Conservation (phyloP, 805 yeast genomes). For the Saccharomycopsis capsularis region DNA sequence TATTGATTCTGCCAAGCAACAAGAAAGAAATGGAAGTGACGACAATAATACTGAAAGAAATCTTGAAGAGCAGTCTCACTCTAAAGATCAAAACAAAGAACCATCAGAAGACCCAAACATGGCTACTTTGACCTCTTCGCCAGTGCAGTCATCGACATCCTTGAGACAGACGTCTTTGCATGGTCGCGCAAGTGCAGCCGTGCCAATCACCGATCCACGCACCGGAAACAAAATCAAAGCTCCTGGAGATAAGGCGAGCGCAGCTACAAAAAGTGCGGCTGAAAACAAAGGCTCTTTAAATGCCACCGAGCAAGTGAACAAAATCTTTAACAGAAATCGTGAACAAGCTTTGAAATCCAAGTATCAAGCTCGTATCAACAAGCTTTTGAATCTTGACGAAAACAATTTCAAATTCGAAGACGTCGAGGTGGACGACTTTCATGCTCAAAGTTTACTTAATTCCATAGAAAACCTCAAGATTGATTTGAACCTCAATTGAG, state of each 20-base stretch:
- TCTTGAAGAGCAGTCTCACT: no score
- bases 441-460: constrained; percentile 19
- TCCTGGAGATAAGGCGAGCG: neutral
- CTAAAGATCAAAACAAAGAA: no score
- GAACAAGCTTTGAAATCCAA: constrained; percentile 46
- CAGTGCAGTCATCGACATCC: neutral
- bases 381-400: constrained; percentile 26
- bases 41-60: neutral
- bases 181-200: neutral
- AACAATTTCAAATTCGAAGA: constrained; percentile 13
- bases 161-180: neutral
- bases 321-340: constrained; percentile 1
- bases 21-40: neutral
- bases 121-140: constrained; percentile 2
- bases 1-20: no score
- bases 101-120: constrained; percentile 18
- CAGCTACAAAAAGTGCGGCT: neutral
- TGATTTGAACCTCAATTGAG: constrained; percentile 11
- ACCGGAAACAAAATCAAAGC: no score
- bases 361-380: constrained; percentile 84
- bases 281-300: neutral
- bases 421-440: constrained; percentile 18
- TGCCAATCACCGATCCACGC: no score
- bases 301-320: neutral
- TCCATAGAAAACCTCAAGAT: constrained; percentile 19